Evolutionary conservation across 2,329 filamentous ascomycete genomes (phyloP), one percentile per base, ranked within the genome.

Genomic region (Penicillium sp.): DNA sequence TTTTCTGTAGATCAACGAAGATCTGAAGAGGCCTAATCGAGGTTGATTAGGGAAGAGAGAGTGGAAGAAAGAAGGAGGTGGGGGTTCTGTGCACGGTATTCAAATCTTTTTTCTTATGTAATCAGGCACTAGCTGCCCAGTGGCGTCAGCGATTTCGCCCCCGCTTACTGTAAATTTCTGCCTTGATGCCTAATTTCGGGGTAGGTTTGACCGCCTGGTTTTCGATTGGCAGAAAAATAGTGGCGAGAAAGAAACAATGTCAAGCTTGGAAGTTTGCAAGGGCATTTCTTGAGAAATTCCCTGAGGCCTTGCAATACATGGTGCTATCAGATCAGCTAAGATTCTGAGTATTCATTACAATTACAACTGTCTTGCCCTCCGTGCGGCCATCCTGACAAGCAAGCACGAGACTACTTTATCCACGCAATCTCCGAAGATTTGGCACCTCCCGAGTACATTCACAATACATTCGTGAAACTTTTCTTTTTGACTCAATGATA

Each of bases 31-130:
- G 41, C 56, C 50, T 64, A 54, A 50, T 57, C 49, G 41, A 63
- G 29, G 55, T 48, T 42, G 55, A 57, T 47, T 45, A 57, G 50
- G 19, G 29, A 35, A 51, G 35, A 6, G 57, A 59, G 50, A 49
- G 48, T 59, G 47, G 54, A 57, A 62, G 59, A 55, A 61, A 58
- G 55, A 57, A 55, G 25, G 56, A 63, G 57, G 59, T 62, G 57
- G 59, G 62, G 61, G 52, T 56, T 62, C 56, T 61, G 60, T 61
- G 58, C 53, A 50, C 52, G 10, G 10, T 25, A 56, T 57, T 57
- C 60, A 66, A 67, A 67, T 64, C 64, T 66, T 56, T 46, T 38
- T 54, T 57, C 9, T 67, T 61, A 67, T 25, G 10, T 66, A 65
- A 65, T 64, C 64, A 67, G 65, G 65, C 65, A 67, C 65, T 53